Conservation (phyloP, 495 filamentous ascomycete genomes). For the Extremus antarcticus region DNA sequence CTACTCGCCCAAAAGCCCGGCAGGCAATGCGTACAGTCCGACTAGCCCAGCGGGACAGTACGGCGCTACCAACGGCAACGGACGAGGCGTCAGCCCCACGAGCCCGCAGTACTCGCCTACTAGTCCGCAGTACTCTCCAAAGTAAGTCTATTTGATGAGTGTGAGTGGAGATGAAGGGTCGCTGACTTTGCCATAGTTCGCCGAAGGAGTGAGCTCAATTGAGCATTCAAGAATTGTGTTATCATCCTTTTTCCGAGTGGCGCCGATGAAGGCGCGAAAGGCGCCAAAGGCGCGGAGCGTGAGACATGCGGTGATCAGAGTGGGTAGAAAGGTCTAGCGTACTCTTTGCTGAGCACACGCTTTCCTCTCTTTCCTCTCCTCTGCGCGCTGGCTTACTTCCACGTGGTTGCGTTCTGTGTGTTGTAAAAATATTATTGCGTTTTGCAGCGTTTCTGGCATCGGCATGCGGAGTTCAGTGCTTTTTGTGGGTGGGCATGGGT, state of each 20-base stretch:
- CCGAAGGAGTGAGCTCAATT: constrained; percentile 1
- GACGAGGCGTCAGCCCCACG: too few species aligned
- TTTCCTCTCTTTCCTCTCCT: neutral
- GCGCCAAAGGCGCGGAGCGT: neutral
- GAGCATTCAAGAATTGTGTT: neutral
- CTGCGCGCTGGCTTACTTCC: neutral
- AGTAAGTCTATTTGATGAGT: constrained; percentile 30
- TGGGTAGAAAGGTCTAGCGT: constrained; percentile 7
- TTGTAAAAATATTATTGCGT: too few species aligned
- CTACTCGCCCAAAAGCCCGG: constrained; percentile 42
- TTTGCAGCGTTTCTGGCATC: too few species aligned
- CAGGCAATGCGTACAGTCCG: constrained; percentile 33
- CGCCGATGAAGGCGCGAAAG: neutral
- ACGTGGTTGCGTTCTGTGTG: too few species aligned
- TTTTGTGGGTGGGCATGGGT: too few species aligned
- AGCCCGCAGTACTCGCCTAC: constrained; percentile 34
- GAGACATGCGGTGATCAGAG: constrained; percentile 20
- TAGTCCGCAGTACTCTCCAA: constrained; percentile 42
- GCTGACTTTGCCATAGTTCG: neutral
- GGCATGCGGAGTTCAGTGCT: too few species aligned
- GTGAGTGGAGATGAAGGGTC: constrained; percentile 31
- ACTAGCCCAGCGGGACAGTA: constrained; percentile 31
- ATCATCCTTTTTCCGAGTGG: neutral
- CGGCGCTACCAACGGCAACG: constrained; percentile 32
- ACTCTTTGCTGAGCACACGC: constrained; percentile 23